phyloP scores from a whole-genome alignment of 2,329 filamentous ascomycete species.

The Colletotrichum lindemuthianum region DNA sequence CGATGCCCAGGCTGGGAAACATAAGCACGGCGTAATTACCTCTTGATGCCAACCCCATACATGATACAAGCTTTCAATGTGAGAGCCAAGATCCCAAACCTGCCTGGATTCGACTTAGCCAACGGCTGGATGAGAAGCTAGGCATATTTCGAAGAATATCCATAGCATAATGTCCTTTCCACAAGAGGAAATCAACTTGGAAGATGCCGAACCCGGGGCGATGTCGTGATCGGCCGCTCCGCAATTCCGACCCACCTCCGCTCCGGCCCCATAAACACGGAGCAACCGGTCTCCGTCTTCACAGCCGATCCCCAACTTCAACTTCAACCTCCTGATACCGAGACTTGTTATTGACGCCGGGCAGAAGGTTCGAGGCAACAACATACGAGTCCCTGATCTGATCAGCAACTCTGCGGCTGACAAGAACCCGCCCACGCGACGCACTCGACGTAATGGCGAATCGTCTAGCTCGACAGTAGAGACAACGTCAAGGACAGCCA shows the following conservation, averaged over 20 bases:
- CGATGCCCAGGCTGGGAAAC: not conserved
- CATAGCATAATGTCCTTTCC: not conserved
- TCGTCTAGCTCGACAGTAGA: no score
- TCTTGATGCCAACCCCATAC: not conserved
- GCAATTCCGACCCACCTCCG: not conserved
- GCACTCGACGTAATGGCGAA: not conserved
- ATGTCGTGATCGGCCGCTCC: slow-evolving; percentile 12
- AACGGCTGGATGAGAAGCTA: not conserved
- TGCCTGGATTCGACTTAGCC: no score
- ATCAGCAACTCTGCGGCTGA: slow-evolving; percentile 4
- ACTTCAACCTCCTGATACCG: no score
- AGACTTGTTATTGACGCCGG: no score
- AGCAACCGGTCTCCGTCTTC: not conserved
- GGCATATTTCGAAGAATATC: not conserved
- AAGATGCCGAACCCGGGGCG: not conserved
- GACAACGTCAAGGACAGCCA: no score
- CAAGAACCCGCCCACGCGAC: not conserved
- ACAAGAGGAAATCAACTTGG: not conserved
- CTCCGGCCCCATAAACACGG: slow-evolving; percentile 1
- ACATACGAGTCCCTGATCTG: slow-evolving; percentile 16
- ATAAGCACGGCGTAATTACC: not conserved
- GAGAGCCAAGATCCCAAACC: not conserved
- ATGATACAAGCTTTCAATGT: not conserved
- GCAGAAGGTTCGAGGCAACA: not conserved
- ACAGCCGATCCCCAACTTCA: no score